Percentiles rank a stretch among this genome's conserved stretches.
Conservation (phyloP, 495 filamentous ascomycete genomes). For the Schizothecium vesticola region DNA sequence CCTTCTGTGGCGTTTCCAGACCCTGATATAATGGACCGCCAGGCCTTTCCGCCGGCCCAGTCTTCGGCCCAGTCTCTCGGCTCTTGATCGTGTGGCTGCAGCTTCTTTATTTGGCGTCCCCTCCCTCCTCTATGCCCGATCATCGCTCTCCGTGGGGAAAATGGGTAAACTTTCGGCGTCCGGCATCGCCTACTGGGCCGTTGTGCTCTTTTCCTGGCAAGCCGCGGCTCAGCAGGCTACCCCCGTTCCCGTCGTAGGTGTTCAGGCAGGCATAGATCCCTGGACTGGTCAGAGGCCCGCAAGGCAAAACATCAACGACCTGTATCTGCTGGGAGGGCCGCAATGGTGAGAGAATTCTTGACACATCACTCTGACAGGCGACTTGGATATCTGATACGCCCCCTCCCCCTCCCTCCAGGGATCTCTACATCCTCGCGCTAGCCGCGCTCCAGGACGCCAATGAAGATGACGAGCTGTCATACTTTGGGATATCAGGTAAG, state of each 20-base stretch:
- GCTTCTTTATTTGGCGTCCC: background rate
- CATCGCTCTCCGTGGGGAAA: constrained; percentile 9
- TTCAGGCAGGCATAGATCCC: constrained; percentile 32
- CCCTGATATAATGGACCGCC: constrained; percentile 12
- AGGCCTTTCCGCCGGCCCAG: background rate
- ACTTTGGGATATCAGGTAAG: constrained; percentile 45
- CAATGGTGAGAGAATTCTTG: constrained; percentile 29
- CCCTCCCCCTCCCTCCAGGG: constrained; percentile 22
- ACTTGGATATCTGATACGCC: constrained; percentile 11
- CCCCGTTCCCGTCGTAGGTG: constrained; percentile 31
- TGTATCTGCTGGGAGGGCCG: constrained; percentile 33
- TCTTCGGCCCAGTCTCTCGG: background rate
- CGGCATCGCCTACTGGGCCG: constrained; percentile 1
- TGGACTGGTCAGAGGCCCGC: constrained; percentile 30
- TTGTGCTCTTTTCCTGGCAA: constrained; percentile 8
- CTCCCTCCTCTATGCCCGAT: constrained; percentile 5
- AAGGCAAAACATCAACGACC: constrained; percentile 35
- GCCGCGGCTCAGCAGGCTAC: constrained; percentile 8
- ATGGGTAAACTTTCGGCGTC: constrained; percentile 10
- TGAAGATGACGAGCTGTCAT: constrained; percentile 42
- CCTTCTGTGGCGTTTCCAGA: background rate
- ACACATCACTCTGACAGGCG: constrained; percentile 8
- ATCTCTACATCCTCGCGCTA: constrained; percentile 43
- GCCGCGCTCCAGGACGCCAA: constrained; percentile 34
- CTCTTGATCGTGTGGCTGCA: constrained; percentile 7